Evolutionary conservation across 495 filamentous ascomycete genomes (phyloP), one percentile per base, ranked within the genome.

Genomic region (Elaphomyces granulatus): DNA sequence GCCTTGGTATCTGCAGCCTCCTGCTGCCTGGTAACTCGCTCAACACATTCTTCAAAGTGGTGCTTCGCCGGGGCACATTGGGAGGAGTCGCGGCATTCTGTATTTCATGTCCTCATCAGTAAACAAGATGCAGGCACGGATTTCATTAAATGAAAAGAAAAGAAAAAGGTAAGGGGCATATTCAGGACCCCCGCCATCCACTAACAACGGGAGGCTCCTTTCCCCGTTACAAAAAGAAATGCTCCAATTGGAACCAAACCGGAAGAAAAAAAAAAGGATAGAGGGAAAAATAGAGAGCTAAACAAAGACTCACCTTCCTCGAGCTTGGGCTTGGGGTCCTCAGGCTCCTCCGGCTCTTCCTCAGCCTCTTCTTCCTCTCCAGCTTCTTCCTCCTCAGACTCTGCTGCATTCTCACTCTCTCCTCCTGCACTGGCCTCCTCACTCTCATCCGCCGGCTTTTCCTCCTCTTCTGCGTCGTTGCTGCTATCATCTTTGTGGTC

Each of bases 11-110:
- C 67, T 47, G 71, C 78, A 50, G 71, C 67, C 50, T 81, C 74
- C 49, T 75, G 64, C 58, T 81, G 75, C 50, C 61, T 62, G 42
- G 78, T 88, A 48, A 95, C 90, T 49, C 90, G 85, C 69, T 93
- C 87, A 51, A 85, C 83, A 59, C 90, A 98, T 64, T 94, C 87
- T 45, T 95, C 87, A 63, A 77, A 96, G 72, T 98, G 90, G 74
- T 96, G 87, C 75, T 95, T 98, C 49, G 73, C 72, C 20, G 81
- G 79, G 34, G 77, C 68, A 66, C 90, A 98, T 63, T 82, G 66
- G 55, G 82, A 74, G 42, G 86, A 83, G 54, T 83, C 71, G 59
- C 72, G 72, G 70, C 92, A 98, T 48, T 93, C 92, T 98, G 62
- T 45, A 51, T 20, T 28, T 6, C n/a, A 19, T 8, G 16, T 32